Base-by-base conservation (phyloP, 2,329 filamentous ascomycete species). In the Fusarium aywerte region DNA sequence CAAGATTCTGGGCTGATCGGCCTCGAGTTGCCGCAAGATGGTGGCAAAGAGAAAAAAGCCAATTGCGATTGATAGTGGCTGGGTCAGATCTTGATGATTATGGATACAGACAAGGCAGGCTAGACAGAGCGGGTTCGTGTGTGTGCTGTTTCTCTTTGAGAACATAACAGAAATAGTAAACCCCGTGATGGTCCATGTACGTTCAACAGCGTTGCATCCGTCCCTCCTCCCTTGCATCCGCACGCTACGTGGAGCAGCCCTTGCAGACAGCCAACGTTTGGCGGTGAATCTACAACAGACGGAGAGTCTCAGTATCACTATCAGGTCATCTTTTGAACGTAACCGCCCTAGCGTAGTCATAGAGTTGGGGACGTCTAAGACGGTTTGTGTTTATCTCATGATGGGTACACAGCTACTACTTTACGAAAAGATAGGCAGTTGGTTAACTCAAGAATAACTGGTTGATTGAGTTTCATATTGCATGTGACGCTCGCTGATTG, bases 221-320 rank as follows among this genome's bases (percentile, higher is more conserved):
- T 49, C 45, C 59, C 49, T 71, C 65, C 62, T 58, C 56, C 60
- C 67, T 73, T 71, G 62, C 69, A 44, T 71, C 42, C 60, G 60
- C 56, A 47, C 59, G 54, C 65, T 67, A 47, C 69, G 57, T 38
- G 53, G 25, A 47, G 23, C 45, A 54, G 56, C 56, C 43, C 60
- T 62, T 60, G 47, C 54, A 45, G 51, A 52, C 32, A 59, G 55
- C 47, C 58, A 55, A 42, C 40, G 33, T 62, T 52, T 69, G 68
- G 69, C 71, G 71, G 71, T 73, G 71, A 71, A 73, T 70, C 52
- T 72, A 50, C 62, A 51, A 53, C 42, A 45, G 60, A 58, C 42
- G 53, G 60, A 58, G 40, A 64, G 36, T 33, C 47, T 44, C 25
- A 47, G 44, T 52, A 51, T 72, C 62, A 62, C 45, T 38, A 38